Evolutionary conservation across 108 stramenopile genomes (phyloP), one percentile per base, ranked within the genome.

Genomic region (Conticribra weissflogii): DNA sequence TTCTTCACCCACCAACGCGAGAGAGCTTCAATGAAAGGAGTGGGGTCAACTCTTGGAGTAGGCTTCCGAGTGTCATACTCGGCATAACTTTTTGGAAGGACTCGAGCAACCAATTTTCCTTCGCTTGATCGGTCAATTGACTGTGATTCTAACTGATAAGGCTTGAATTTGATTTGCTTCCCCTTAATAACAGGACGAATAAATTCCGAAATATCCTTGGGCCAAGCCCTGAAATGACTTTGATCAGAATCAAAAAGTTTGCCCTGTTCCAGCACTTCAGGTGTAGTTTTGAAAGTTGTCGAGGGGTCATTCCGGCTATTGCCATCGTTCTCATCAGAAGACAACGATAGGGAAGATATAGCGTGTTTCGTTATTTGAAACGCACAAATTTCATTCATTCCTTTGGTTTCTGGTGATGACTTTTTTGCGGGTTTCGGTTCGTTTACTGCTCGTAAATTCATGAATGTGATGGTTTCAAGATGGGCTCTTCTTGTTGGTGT

Each of bases 31-130:
- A 74, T 74, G 15, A 65, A 59, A 22, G 32, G 33, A 33, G 55
- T 16, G 3, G 72, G 72, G 50, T 72, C 63, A 23, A 51, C 59
- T 30, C 48, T 47, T 18, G 54, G 41, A 17, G 52, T 33, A 17
- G 63, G 61, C 45, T 74, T 64, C 4, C 46, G 72, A 5, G 54
- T 34, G 45, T 72, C 62, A 52, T 74, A 74, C 12, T 65, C 72
- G 21, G 32, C 55, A 34, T 65, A 58, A 3, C 33, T 29, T 23
- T 33, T 33, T 3, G 78, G 78, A 23, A 79, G 46, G 28, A 68
- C 50, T 3, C 78, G 65, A 54, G 60, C 66, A 29, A 79, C 58
- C 50, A 79, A 67, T 18, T 46, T 55, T 16, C 78, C 78, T 21
- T 72, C 48, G 14, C 62, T 29, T 28, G 53, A 14, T 44, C 30